Evolutionary conservation across 768 basidiomycete genomes (phyloP), one percentile per base, ranked within the genome.

Genomic region (Auricularia cornea): DNA sequence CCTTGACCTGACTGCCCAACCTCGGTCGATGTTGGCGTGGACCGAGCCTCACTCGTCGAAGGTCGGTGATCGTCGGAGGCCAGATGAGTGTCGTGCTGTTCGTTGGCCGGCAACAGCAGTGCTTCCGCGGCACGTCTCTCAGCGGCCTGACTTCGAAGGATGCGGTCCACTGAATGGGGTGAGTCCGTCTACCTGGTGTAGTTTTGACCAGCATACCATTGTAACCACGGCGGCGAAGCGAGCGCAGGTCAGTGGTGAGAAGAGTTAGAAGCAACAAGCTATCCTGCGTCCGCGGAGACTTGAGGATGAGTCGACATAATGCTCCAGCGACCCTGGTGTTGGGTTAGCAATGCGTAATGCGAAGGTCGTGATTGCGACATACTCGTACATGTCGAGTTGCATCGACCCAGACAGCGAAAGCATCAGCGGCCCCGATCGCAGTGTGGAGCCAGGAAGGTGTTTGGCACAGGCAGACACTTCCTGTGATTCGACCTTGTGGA

Each of bases 321-420:
- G 90, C 88, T 1, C 86, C 87, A 0, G 96, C 89, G 16, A 98
- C 87, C 73, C 94, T 95, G 59, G 2, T n/a, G n/a, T n/a, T n/a
- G n/a, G n/a, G n/a, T n/a, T n/a, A n/a, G n/a, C n/a, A n/a, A n/a
- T n/a, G n/a, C n/a, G n/a, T n/a, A n/a, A n/a, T n/a, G n/a, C n/a
- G n/a, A n/a, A n/a, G n/a, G n/a, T n/a, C n/a, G n/a, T n/a, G n/a
- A n/a, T n/a, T n/a, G 26, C 35, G 3, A 84, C 92, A 77, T 69
- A 93, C 92, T 97, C 95, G 69, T 90, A 98, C 84, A 95, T 90
- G 69, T 98, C 92, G 52, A 91, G 79, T 66, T 88, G 83, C 1
- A 87, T 48, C 77, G 64, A 85, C 84, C n/a, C 80, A 79, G 5
- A 91, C 89, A 35, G 95, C 77, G 88, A 91, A 29, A 98, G 72